Percentiles rank a stretch among this genome's conserved stretches.
Evolutionary conservation across 164 flowering plant species (phyloP).

Genomic region (Protea cynaroides): DNA sequence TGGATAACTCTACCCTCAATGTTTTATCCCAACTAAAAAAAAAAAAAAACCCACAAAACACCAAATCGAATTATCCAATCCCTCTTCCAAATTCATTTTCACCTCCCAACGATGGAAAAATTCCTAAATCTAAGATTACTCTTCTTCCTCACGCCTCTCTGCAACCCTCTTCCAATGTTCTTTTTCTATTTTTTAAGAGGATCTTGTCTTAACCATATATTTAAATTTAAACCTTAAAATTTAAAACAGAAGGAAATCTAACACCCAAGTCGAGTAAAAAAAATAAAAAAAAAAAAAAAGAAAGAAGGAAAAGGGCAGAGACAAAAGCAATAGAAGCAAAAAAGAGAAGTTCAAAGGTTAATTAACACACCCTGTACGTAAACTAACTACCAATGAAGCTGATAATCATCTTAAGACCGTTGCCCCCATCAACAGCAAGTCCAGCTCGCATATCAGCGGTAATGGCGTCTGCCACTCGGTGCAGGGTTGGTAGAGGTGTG

Average conservation of each 20-base stretch:
- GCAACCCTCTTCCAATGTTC: too few species aligned
- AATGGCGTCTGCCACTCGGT: slow-evolving; percentile 76
- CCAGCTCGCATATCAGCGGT: slow-evolving; percentile 78
- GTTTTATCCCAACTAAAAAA: too few species aligned
- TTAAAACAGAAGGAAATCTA: background rate
- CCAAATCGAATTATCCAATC: too few species aligned
- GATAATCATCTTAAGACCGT: slow-evolving; percentile 79
- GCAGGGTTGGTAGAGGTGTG: slow-evolving; percentile 68
- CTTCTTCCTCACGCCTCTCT: too few species aligned
- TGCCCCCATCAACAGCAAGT: slow-evolving; percentile 66
- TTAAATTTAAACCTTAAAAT: background rate
- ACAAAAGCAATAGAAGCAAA: background rate
- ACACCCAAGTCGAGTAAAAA: background rate
- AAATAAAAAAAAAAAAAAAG: background rate
- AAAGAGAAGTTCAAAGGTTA: background rate
- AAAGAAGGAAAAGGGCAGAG: background rate
- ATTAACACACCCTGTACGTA: slow-evolving; percentile 66
- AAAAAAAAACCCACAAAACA: too few species aligned
- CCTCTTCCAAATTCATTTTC: too few species aligned
- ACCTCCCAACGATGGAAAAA: too few species aligned
- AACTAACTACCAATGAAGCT: slow-evolving; percentile 57
- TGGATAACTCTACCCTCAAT: too few species aligned
- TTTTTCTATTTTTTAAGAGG: background rate
- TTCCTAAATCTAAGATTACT: too few species aligned
- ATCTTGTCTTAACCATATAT: background rate